A percentile compares a stretch with the other conserved stretches of the same genome.
These are phyloP conservation scores for Colletotrichum sp. DNA, from an alignment of 2,329 filamentous ascomycete species.

Conservation along the genomic window DNA sequence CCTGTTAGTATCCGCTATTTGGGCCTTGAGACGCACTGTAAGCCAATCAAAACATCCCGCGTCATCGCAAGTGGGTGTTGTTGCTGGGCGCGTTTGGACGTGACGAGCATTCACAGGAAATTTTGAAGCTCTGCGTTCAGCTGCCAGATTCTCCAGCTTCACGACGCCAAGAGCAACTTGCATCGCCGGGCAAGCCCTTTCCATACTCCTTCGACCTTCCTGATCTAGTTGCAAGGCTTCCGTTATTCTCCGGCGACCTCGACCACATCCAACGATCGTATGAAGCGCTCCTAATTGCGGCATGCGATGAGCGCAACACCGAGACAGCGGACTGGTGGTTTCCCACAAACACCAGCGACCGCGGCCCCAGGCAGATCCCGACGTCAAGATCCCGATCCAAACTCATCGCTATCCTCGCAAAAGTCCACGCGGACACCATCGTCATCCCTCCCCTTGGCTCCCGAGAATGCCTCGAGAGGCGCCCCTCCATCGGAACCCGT, in stretches of 20 bases:
- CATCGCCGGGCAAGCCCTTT: constrained; percentile 1
- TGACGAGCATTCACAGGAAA: constrained; percentile 33
- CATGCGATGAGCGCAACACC: constrained; percentile 86
- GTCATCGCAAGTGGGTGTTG: constrained; percentile 15
- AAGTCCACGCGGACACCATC: constrained; percentile 21
- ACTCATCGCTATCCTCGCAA: constrained; percentile 12
- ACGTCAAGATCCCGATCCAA: constrained; percentile 30
- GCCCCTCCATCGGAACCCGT: constrained; percentile 58
- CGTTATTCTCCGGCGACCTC: neutral
- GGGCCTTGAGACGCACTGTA: neutral
- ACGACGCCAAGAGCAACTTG: constrained; percentile 10
- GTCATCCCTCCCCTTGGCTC: constrained; percentile 50
- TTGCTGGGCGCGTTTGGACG: constrained; percentile 39
- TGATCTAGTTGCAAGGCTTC: neutral
- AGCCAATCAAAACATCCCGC: neutral
- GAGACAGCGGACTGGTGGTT: constrained; percentile 81
- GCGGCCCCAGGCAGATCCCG: constrained; percentile 39
- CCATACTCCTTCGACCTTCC: neutral
- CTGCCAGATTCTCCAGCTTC: neutral
- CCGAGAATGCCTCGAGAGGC: constrained; percentile 38
- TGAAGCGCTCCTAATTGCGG: constrained; percentile 36
- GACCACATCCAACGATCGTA: neutral
- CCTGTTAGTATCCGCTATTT: neutral
- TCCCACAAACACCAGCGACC: constrained; percentile 74
- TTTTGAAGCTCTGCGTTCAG: constrained; percentile 12